Percentiles rank a stretch among this genome's conserved stretches.
Evolutionary conservation across 495 filamentous ascomycete genomes (phyloP).

Genomic region (Acidomyces sp.): DNA sequence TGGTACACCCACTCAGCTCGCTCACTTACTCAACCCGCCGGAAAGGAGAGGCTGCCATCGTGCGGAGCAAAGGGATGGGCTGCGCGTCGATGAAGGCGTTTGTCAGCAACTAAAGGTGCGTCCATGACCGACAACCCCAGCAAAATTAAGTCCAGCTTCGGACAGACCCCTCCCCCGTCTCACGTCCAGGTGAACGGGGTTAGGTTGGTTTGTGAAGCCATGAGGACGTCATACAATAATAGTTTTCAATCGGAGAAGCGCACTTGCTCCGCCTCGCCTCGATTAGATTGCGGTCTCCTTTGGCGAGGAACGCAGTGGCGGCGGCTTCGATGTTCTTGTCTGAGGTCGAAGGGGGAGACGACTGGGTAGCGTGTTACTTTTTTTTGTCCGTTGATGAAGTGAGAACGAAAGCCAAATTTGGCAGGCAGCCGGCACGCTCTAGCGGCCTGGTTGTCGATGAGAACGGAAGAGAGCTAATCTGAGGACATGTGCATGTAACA

Average conservation of each 20-base stretch:
- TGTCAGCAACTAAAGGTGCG: slow-evolving; percentile 17
- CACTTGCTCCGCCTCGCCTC: slow-evolving; percentile 16
- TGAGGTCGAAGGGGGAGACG: neutral
- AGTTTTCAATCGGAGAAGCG: slow-evolving; percentile 33
- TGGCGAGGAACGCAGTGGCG: slow-evolving; percentile 1
- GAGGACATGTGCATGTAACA: slow-evolving; percentile 25
- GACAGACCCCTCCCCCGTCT: slow-evolving; percentile 8
- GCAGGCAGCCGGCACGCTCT: slow-evolving; percentile 34
- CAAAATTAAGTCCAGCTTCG: slow-evolving; percentile 17
- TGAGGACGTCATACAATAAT: slow-evolving; percentile 21
- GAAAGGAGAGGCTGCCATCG: neutral
- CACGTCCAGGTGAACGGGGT: too few species aligned
- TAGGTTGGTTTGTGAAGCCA: slow-evolving; percentile 6
- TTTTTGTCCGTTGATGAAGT: slow-evolving; percentile 36
- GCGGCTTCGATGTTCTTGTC: neutral
- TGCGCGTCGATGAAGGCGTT: slow-evolving; percentile 7
- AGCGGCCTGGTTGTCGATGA: slow-evolving; percentile 35
- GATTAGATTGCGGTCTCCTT: neutral
- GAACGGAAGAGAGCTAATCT: slow-evolving; percentile 47
- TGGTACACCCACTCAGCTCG: neutral
- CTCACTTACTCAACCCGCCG: slow-evolving; percentile 4
- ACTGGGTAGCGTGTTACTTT: neutral
- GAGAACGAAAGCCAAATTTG: slow-evolving; percentile 47
- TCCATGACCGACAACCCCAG: slow-evolving; percentile 16
- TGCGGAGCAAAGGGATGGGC: slow-evolving; percentile 2